Evolutionary conservation across 441 rosid species (phyloP).

Genomic region (Gossypium davidsonii): DNA sequence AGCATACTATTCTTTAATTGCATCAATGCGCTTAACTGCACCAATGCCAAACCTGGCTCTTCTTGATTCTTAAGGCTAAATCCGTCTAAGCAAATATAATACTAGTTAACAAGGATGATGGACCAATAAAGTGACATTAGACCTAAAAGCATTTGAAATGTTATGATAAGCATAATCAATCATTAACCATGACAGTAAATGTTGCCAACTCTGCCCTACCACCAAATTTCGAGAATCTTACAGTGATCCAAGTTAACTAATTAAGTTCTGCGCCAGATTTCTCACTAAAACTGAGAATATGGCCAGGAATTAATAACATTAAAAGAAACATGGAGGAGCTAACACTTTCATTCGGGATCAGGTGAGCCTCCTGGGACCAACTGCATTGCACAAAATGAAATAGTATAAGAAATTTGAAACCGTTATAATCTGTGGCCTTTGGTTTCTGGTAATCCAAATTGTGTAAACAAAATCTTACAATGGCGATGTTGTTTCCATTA

Average conservation of each 20-base stretch:
- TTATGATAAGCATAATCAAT: neutral
- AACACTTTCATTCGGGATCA: constrained; percentile 49
- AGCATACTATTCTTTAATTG: too few species aligned
- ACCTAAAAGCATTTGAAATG: neutral
- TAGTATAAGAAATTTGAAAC: neutral
- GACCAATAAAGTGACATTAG: neutral
- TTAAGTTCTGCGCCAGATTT: neutral
- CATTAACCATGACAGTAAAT: neutral
- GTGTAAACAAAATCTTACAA: constrained; percentile 39
- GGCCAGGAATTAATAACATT: neutral
- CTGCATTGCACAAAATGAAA: constrained; percentile 37
- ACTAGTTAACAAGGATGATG: neutral
- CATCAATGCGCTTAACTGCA: neutral
- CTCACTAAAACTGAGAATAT: constrained; percentile 6
- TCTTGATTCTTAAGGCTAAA: neutral
- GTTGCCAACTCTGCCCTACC: neutral
- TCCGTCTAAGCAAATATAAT: neutral
- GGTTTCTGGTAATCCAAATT: neutral
- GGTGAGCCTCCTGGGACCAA: constrained; percentile 90
- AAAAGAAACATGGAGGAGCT: neutral
- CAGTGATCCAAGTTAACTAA: neutral
- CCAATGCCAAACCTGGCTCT: neutral
- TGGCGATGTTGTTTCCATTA: constrained; percentile 92
- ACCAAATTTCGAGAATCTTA: neutral
- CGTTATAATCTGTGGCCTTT: neutral